Base-by-base conservation (phyloP, 1,139 yeast genomes). In the Pneumocystis sp. region DNA sequence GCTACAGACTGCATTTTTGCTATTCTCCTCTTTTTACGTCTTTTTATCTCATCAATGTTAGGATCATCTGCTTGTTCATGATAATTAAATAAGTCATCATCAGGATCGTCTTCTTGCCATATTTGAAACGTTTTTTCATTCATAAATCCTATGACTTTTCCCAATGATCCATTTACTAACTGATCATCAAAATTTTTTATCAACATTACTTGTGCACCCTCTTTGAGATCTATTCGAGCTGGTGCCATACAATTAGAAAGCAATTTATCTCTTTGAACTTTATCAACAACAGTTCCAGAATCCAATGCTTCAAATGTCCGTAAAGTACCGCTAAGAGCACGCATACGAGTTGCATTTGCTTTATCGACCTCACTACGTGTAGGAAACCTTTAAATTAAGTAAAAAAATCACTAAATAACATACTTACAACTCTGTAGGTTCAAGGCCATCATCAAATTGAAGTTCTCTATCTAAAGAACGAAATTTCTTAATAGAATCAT, bases 141-240 rank as follows among this genome's bases (percentile, higher is more conserved):
- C 73, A 86, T 78, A 71, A 93, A 91, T 66, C 84, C 95, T 39
- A 90, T 75, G 1, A 93, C 91, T 68, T 82, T 86, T 0, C 99
- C 99, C 62, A 93, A 77, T 0, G 96, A 85, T 0, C 99, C 99
- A 75, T 93, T 93, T 3, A 95, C 98, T 62, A 93, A 79, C 0
- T 87, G 83, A 35, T 85, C 89, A 74, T 91, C 97, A 66, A 88
- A 81, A 73, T 93, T 95, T 74, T 93, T 93, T 67, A 93, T 83
- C 80, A 95, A 85, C 98, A 93, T 95, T 0, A 93, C 98, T 76
- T 93, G 98, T 0, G 97, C 93, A 57, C 91, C 91, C 63, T 81
- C 80, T 72, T 90, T 91, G 70, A 93, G 77, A 15, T 78, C 78
- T 31, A 93, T 74, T 42, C 76, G 76, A 61, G 79, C 77, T 0